Evolutionary conservation across 768 basidiomycete genomes (phyloP).

Genomic region (Suillus sp.): DNA sequence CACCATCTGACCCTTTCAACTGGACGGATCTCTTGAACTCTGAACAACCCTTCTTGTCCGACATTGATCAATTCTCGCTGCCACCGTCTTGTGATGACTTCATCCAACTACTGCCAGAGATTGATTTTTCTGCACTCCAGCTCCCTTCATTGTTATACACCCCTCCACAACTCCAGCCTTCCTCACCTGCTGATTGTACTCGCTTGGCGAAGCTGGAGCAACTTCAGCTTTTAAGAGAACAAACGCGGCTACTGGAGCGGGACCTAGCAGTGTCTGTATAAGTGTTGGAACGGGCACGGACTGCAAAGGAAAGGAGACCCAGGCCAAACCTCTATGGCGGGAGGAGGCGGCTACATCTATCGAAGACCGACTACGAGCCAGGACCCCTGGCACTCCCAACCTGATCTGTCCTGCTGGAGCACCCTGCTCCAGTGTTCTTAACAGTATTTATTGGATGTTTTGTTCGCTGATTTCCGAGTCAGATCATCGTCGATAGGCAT

Average conservation of each 20-base stretch:
- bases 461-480: neutral
- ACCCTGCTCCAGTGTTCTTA: too few relatives aligned
- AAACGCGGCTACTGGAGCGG: conserved; percentile 34
- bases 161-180: neutral
- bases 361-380: too few relatives aligned
- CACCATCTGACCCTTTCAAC: neutral
- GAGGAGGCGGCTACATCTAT: too few relatives aligned
- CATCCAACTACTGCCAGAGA: conserved; percentile 21
- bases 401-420: too few relatives aligned
- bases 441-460: too few relatives aligned
- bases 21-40: neutral
- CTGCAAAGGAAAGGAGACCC: too few relatives aligned
- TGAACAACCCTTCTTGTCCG: neutral
- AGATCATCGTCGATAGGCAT: conserved; percentile 8
- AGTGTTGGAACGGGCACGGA: too few relatives aligned
- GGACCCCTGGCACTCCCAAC: too few relatives aligned
- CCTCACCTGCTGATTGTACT: conserved; percentile 3
- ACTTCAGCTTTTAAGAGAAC: conserved; percentile 37
- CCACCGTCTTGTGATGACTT: neutral
- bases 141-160: conserved; percentile 14
- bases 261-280: conserved; percentile 28
- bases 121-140: conserved; percentile 31
- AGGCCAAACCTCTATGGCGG: too few relatives aligned
- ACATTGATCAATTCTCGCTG: neutral
- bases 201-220: conserved; percentile 35